A percentile compares a stretch with the other conserved stretches of the same genome.
These are phyloP conservation scores for Durotheca rogersii DNA, from an alignment of 495 filamentous ascomycete genomes.

Conservation along the genomic window DNA sequence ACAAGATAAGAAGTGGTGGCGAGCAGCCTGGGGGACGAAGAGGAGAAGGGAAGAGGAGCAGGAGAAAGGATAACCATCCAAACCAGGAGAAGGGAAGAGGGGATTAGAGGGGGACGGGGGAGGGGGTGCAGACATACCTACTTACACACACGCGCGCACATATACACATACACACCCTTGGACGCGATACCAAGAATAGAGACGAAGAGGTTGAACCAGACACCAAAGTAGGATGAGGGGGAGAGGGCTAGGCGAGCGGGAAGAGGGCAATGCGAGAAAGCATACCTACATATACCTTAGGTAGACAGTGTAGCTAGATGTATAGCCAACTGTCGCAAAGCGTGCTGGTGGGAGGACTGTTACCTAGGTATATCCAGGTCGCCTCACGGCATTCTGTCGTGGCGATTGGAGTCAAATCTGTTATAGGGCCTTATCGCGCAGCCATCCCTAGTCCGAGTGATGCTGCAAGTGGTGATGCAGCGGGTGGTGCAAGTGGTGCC, in stretches of 20 bases:
- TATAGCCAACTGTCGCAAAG: too few relatives aligned
- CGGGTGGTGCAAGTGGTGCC: slow-evolving; percentile 3
- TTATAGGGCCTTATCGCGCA: slow-evolving; percentile 48
- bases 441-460: slow-evolving; percentile 28
- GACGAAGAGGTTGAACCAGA: slow-evolving; percentile 8
- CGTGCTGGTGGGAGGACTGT: too few relatives aligned
- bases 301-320: slow-evolving; percentile 21
- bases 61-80: too few relatives aligned
- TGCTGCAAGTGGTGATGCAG: neutral
- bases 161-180: too few relatives aligned
- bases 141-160: neutral
- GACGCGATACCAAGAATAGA: slow-evolving; percentile 8
- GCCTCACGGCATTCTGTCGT: slow-evolving; percentile 28
- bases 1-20: too few relatives aligned
- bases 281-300: slow-evolving; percentile 18
- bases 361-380: slow-evolving; percentile 29
- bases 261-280: slow-evolving; percentile 14
- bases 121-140: neutral
- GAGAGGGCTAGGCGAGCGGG: slow-evolving; percentile 19
- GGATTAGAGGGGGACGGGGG: slow-evolving; percentile 7
- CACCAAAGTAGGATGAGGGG: neutral
- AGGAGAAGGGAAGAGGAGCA: slow-evolving; percentile 9
- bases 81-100: neutral
- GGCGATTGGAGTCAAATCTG: slow-evolving; percentile 36
- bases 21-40: neutral